phyloP scores from a whole-genome alignment of 2,329 filamentous ascomycete species.

The Fusarium nodosum region DNA sequence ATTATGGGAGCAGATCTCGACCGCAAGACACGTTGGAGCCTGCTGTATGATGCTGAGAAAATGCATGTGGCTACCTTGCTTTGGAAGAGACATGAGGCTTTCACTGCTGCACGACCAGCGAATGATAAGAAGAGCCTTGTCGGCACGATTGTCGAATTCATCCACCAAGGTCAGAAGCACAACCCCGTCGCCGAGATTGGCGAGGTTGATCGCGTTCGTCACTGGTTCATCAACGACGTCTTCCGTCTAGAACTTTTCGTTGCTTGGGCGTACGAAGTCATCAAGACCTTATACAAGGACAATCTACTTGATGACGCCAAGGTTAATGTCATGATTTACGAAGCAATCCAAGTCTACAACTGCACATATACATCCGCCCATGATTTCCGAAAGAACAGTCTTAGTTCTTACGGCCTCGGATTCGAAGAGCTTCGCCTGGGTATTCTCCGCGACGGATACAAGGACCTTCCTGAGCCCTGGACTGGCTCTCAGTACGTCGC shows the following conservation, averaged over 20 bases:
- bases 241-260: slow-evolving; percentile 80
- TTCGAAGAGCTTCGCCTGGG: slow-evolving; percentile 75
- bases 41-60: slow-evolving; percentile 93
- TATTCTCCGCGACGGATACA: slow-evolving; percentile 73
- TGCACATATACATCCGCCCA: slow-evolving; percentile 71
- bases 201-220: slow-evolving; percentile 84
- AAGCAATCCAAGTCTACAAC: slow-evolving; percentile 76
- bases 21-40: slow-evolving; percentile 77
- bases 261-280: slow-evolving; percentile 82
- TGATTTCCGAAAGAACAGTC: slow-evolving; percentile 78
- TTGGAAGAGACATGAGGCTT: slow-evolving; percentile 84
- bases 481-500: slow-evolving; percentile 77
- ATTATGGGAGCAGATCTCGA: slow-evolving; percentile 75
- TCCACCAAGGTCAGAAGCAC: slow-evolving; percentile 82
- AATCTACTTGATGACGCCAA: slow-evolving; percentile 67
- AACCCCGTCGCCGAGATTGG: slow-evolving; percentile 72
- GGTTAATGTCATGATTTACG: slow-evolving; percentile 70
- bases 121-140: slow-evolving; percentile 78
- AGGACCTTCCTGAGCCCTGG: slow-evolving; percentile 84
- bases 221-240: slow-evolving; percentile 86
- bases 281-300: slow-evolving; percentile 78
- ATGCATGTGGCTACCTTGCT: slow-evolving; percentile 82
- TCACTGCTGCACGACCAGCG: slow-evolving; percentile 69
- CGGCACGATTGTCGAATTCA: slow-evolving; percentile 79
- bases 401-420: slow-evolving; percentile 78